These are phyloP conservation scores for Rachicladosporium sp. DNA, from an alignment of 2,329 filamentous ascomycete species.

Conservation along the genomic window DNA sequence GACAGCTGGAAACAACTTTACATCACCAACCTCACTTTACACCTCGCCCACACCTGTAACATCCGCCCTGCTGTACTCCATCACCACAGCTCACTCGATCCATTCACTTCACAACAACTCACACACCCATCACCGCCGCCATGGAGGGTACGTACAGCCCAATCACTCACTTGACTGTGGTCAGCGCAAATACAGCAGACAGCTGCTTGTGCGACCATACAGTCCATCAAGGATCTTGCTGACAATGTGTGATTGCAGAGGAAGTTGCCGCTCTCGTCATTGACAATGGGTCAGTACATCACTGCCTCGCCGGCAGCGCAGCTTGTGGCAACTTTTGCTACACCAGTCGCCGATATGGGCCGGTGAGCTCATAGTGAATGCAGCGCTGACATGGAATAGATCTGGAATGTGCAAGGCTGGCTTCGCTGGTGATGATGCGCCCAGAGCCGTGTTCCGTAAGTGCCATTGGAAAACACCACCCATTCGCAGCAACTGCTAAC, in stretches of 20 bases:
- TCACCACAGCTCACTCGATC: background rate
- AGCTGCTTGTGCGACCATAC: no score
- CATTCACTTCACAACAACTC: no score
- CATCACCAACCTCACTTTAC: background rate
- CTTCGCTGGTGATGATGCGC: slow-evolving; percentile 99
- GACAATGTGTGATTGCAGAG: slow-evolving; percentile 46
- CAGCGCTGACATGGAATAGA: slow-evolving; percentile 39
- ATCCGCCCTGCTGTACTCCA: background rate
- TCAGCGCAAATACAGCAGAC: no score
- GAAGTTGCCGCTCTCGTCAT: slow-evolving; percentile 99
- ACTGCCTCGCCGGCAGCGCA: no score
- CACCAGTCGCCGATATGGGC: no score
- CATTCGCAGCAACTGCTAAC: background rate
- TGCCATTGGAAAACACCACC: slow-evolving; percentile 22
- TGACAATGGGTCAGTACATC: slow-evolving; percentile 93
- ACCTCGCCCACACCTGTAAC: background rate
- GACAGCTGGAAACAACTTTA: no score
- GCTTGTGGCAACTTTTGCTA: no score
- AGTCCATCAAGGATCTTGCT: no score
- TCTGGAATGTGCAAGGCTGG: slow-evolving; percentile 99
- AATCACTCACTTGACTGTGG: no score
- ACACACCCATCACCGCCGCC: slow-evolving; percentile 9
- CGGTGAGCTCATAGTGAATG: no score
- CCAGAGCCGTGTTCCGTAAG: slow-evolving; percentile 99
- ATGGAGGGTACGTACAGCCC: slow-evolving; percentile 16